phyloP scores from a whole-genome alignment of 2,329 filamentous ascomycete species.

The Calcarisporium arbuscula region DNA sequence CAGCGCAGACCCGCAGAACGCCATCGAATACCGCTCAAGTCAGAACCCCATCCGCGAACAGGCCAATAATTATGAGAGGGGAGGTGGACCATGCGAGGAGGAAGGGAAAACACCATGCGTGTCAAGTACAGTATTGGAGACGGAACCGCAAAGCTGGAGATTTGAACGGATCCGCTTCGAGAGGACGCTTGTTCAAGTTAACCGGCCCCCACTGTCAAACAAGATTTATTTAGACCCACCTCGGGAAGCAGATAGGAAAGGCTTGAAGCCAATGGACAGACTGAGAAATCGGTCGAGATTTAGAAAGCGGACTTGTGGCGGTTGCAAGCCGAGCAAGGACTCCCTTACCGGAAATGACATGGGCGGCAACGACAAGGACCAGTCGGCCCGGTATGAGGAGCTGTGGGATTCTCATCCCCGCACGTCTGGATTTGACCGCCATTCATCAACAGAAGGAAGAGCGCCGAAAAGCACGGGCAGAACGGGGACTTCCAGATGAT shows the following conservation, averaged over 20 bases:
- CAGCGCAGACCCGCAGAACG: constrained; percentile 30
- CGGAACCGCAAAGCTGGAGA: constrained; percentile 50
- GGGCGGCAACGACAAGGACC: constrained; percentile 22
- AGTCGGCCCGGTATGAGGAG: too few species aligned
- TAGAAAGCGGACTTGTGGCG: constrained; percentile 58
- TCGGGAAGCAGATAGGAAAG: constrained; percentile 16
- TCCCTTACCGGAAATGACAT: constrained; percentile 19
- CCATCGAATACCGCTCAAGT: constrained; percentile 55
- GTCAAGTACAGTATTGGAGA: constrained; percentile 6
- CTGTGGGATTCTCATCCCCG: too few species aligned
- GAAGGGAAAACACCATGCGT: constrained; percentile 39
- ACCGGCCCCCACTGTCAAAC: constrained; percentile 29
- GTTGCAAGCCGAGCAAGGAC: constrained; percentile 54
- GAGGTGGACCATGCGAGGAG: constrained; percentile 40
- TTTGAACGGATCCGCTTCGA: constrained; percentile 60
- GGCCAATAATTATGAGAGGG: constrained; percentile 40
- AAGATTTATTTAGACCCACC: constrained; percentile 38
- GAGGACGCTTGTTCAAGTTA: constrained; percentile 56
- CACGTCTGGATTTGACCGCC: constrained; percentile 45
- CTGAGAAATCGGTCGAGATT: constrained; percentile 53
- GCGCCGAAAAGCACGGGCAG: constrained; percentile 43
- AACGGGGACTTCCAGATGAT: constrained; percentile 53
- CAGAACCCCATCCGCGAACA: constrained; percentile 50
- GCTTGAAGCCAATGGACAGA: constrained; percentile 37
- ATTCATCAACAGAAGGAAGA: constrained; percentile 49